Evolutionary conservation across 2,329 filamentous ascomycete genomes (phyloP), one percentile per base, ranked within the genome.

Genomic region (Phoma herbarum): DNA sequence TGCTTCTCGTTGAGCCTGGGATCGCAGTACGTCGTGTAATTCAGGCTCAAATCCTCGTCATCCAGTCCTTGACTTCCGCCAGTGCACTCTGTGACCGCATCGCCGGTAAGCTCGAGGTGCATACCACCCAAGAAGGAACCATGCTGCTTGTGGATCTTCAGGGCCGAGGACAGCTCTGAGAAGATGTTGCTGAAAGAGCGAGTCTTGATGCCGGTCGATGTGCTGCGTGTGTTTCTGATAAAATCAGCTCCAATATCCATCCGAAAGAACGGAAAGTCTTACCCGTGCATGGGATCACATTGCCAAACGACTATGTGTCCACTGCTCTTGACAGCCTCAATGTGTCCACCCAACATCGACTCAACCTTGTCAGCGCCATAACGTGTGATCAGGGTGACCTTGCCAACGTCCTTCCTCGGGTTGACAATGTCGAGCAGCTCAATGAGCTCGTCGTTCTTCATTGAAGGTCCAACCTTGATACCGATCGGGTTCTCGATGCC

Each of bases 271-370:
- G 2, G 43, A 16, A 64, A n/a, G 6, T 12, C 75, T 71, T 68
- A 79, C 79, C 95, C 95, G 79, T 99, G 95, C 95, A 99, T 99
- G 22, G 95, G 95, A 79, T 99, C 95, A 80, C 94, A 98, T 80
- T 98, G 95, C 94, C 94, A 98, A 68, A 97, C 92, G 4, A 96
- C 92, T 22, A 84, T 70, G 72, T 90, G 87, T 0, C 84, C 92
- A 57, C 90, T 93, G 68, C 84, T 84, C 76, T 95, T 90, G 25
- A 99, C 94, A 35, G 92, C 92, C 66, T 90, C 87, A 75, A 99
- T 98, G 78, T 98, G 95, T 9, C 81, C 83, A 0, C 93, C 92
- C 0, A 99, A 85, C 62, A 96, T 86, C 5, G 85, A 79, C 48
- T 86, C 82, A 41, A 99, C 92, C 67, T 90, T 91, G 41, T 82